A percentile compares a stretch with the other conserved stretches of the same genome.
Evolutionary conservation across 2,329 filamentous ascomycete genomes (phyloP).

Genomic region (Fusarium sp.): DNA sequence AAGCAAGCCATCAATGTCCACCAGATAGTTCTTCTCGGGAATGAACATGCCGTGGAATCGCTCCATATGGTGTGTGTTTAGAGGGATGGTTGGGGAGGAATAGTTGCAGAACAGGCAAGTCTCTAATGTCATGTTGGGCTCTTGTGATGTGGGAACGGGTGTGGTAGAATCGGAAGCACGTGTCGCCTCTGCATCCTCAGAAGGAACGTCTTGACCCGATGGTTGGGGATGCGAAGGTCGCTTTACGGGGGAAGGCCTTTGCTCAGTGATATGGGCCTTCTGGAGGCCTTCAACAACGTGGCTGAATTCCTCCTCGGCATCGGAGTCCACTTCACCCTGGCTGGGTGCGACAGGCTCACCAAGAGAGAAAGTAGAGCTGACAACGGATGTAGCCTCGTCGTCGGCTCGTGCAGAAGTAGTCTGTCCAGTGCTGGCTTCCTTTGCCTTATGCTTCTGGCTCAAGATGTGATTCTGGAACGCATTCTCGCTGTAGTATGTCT

Average conservation of each 20-base stretch:
- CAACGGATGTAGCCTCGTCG: slow-evolving; percentile 82
- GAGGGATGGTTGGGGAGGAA: slow-evolving; percentile 76
- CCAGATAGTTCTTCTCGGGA: slow-evolving; percentile 86
- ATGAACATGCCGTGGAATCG: slow-evolving; percentile 96
- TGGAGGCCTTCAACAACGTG: slow-evolving; percentile 82
- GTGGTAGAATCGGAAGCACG: slow-evolving; percentile 58
- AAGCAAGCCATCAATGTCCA: slow-evolving; percentile 84
- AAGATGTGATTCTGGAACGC: slow-evolving; percentile 92
- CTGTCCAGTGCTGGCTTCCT: slow-evolving; percentile 61
- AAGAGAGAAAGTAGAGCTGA: slow-evolving; percentile 91
- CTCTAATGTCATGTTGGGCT: slow-evolving; percentile 58
- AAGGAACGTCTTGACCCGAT: slow-evolving; percentile 55
- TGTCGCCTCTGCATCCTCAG: slow-evolving; percentile 55
- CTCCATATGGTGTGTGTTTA: slow-evolving; percentile 90
- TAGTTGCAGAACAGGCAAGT: slow-evolving; percentile 94
- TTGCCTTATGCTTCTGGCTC: slow-evolving; percentile 84
- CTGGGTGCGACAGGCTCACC: slow-evolving; percentile 75
- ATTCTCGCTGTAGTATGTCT: slow-evolving; percentile 96
- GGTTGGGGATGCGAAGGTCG: slow-evolving; percentile 64
- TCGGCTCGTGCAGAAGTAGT: slow-evolving; percentile 53
- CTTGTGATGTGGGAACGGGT: slow-evolving; percentile 51
- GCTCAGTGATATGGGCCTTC: slow-evolving; percentile 73
- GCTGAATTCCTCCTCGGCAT: slow-evolving; percentile 79
- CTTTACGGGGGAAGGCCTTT: slow-evolving; percentile 63
- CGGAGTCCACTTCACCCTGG: slow-evolving; percentile 67